Evolutionary conservation across 345 rosid genomes (phyloP), one percentile per base, ranked within the genome.

Genomic region (Dipteronia sinensis): DNA sequence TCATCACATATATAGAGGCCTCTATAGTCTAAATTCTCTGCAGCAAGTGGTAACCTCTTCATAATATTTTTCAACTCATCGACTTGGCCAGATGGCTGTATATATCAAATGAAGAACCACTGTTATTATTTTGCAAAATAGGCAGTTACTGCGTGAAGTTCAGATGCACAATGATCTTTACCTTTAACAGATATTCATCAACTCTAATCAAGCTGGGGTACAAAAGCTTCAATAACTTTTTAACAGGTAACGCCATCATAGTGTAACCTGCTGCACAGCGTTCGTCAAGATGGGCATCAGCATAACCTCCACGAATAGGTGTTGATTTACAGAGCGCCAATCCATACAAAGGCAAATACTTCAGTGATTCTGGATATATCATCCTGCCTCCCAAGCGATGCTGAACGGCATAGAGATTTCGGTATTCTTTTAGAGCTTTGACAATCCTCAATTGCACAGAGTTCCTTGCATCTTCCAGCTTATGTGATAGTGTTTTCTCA

Each of bases 181-280:
- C 99, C 98, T 91, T 89, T 55, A 83, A 76, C 55, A 97, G 96
- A 88, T 82, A 84, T 79, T 92, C 97, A 77, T 97, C 99, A 74
- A 94, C 80, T 73, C 97, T 91, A 78, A 93, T 77, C 87, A 97
- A 87, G 87, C 74, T 83, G 65, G 99, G 99, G 84, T 97, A 97
- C 65, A 97, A 84, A 67, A 90, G 91, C 82, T 97, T 94, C 88
- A 97, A 74, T 83, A 97, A 85, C 73, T 83, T 93, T 78, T 93
- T 90, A 42, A 90, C 98, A 72, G 99, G 96, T 76, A 97, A 82
- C 42, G 98, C 92, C 98, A 94, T 93, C 96, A 92, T 88, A n/a
- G 97, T 92, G 84, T 85, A 90, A 77, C 99, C 97, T 38, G 91
- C 96, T 27, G 98, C 96, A 85, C 96, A 90, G 63, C 98, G 98